These are phyloP conservation scores for Prunus persica DNA, from an alignment of 306 rosid species.

Conservation along the genomic window Prunus_persica_NCBIv2 NC_034013.1:13545001-13545500, in stretches of 20 bases:
- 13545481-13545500: too few relatives aligned
- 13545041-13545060: too few relatives aligned
- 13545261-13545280: background rate
- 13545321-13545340: constrained; percentile 31
- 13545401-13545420: constrained; percentile 8
- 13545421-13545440: constrained; percentile 11
- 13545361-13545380: constrained; percentile 30
- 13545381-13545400: constrained; percentile 25
- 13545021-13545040: too few relatives aligned
- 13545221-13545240: background rate
- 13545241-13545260: background rate
- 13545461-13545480: background rate
- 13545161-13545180: background rate
- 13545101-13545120: too few relatives aligned
- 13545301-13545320: constrained; percentile 1
- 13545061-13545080: too few relatives aligned
- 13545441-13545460: background rate
- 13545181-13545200: background rate
- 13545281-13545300: constrained; percentile 12
- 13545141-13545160: background rate
- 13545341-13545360: constrained; percentile 36
- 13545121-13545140: too few relatives aligned
- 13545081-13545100: too few relatives aligned
- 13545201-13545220: background rate
- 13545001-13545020: too few relatives aligned